A percentile compares a stretch with the other conserved stretches of the same genome.
Evolutionary conservation across 129 eudicot species (phyloP).

Genomic region (carrot (Daucus carota)): DH1_v3.0 NC_030386.2:5039001-5039500

Average conservation of each 20-base stretch:
- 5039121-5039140: neutral
- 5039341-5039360: neutral
- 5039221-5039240: neutral
- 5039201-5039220: neutral
- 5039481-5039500: neutral
- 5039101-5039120: neutral
- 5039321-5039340: neutral
- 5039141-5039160: neutral
- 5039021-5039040: constrained; percentile 7
- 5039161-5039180: neutral
- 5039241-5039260: neutral
- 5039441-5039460: neutral
- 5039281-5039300: neutral
- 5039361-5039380: neutral
- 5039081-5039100: neutral
- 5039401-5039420: neutral
- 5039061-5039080: neutral
- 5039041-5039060: constrained; percentile 7
- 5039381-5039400: neutral
- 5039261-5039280: neutral
- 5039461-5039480: no score
- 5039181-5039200: neutral
- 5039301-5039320: neutral
- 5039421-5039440: neutral
- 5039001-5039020: constrained; percentile 4